Evolutionary conservation across 768 basidiomycete genomes (phyloP).

Genomic region (Suillus subluteus): DNA sequence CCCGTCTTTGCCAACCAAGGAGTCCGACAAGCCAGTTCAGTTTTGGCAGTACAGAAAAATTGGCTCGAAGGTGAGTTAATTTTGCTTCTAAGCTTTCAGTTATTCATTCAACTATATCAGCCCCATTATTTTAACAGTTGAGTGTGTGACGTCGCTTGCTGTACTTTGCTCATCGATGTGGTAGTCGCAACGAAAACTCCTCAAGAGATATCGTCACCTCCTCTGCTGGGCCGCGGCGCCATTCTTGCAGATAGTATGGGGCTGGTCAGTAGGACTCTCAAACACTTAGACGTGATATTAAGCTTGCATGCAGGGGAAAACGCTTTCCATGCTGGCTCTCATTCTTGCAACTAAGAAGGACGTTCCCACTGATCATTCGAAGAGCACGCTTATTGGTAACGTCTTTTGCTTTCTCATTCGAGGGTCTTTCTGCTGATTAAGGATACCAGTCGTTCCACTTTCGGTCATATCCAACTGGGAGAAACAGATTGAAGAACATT

Average conservation of each 20-base stretch:
- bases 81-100: not conserved
- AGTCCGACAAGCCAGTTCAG: slow-evolving; percentile 77
- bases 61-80: slow-evolving; percentile 51
- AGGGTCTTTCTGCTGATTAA: slow-evolving; percentile 11
- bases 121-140: slow-evolving; percentile 71
- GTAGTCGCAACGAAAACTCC: slow-evolving; percentile 83
- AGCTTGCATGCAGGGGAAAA: slow-evolving; percentile 73
- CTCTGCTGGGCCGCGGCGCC: slow-evolving; percentile 80
- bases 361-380: slow-evolving; percentile 54
- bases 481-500: slow-evolving; percentile 80
- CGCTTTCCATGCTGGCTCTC: slow-evolving; percentile 84
- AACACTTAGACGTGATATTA: slow-evolving; percentile 1
- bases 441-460: slow-evolving; percentile 68
- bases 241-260: slow-evolving; percentile 93
- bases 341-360: slow-evolving; percentile 79
- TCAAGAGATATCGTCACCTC: slow-evolving; percentile 53
- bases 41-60: slow-evolving; percentile 81
- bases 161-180: slow-evolving; percentile 9
- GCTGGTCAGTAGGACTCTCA: slow-evolving; percentile 37
- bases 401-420: not conserved
- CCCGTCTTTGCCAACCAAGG: slow-evolving; percentile 69
- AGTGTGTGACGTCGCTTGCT: slow-evolving; percentile 22
- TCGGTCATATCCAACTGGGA: slow-evolving; percentile 90
- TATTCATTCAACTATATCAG: slow-evolving; percentile 30
- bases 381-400: slow-evolving; percentile 78